Percentiles rank a stretch among this genome's conserved stretches.
Evolutionary conservation across 176 grass and related monocot species (phyloP).

Genomic region (Cenchrus americanus): DNA sequence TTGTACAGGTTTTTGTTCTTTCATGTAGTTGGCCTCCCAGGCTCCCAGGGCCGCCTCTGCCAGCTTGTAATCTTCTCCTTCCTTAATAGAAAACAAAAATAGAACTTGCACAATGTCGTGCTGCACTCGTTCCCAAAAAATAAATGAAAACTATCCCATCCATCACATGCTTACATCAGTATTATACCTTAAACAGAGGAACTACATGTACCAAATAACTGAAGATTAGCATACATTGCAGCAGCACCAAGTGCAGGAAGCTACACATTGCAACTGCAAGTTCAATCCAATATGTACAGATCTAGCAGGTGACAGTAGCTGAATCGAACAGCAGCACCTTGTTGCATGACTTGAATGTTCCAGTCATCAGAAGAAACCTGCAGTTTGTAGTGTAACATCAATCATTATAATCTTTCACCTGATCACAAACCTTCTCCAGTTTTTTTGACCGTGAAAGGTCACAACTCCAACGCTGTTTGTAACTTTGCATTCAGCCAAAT

Average conservation of each 20-base stretch:
- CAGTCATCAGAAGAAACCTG: constrained; percentile 51
- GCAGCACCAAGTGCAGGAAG: not conserved
- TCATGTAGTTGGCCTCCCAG: too few species aligned
- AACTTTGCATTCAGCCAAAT: not conserved
- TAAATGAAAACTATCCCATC: too few species aligned
- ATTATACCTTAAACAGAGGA: too few species aligned
- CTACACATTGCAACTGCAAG: not conserved
- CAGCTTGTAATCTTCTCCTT: too few species aligned
- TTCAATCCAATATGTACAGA: not conserved
- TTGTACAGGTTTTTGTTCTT: too few species aligned
- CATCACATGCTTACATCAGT: too few species aligned
- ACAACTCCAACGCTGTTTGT: not conserved
- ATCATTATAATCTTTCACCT: not conserved
- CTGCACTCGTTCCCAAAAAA: too few species aligned
- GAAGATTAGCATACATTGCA: not conserved
- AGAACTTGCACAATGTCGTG: too few species aligned
- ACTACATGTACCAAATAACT: not conserved
- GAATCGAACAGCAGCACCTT: not conserved
- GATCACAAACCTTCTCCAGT: not conserved
- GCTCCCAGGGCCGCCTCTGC: too few species aligned
- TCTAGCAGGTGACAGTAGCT: not conserved
- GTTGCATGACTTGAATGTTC: not conserved
- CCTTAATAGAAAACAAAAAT: too few species aligned
- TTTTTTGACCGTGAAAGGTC: not conserved
- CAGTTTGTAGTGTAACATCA: constrained; percentile 22